These are phyloP conservation scores for Phanerodontia chrysosporium DNA, from an alignment of 768 basidiomycete genomes.

Conservation along the genomic window DNA sequence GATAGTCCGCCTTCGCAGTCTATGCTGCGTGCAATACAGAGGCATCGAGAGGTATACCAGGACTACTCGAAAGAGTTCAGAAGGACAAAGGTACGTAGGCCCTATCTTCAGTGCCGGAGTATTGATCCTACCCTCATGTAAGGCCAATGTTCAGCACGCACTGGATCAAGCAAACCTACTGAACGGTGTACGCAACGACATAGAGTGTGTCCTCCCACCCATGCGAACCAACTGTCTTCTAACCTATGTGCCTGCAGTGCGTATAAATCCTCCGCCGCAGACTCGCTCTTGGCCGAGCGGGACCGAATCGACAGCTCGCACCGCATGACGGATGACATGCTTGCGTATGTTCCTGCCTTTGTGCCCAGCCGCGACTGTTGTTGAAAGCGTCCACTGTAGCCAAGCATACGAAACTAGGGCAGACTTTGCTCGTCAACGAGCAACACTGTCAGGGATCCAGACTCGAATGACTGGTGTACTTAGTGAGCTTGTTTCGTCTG, in stretches of 20 bases:
- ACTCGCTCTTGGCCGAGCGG: constrained; percentile 84
- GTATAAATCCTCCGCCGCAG: constrained; percentile 86
- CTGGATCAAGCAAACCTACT: constrained; percentile 85
- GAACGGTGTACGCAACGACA: constrained; percentile 90
- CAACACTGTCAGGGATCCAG: constrained; percentile 74
- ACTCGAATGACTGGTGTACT: constrained; percentile 80
- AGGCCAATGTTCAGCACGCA: constrained; percentile 80
- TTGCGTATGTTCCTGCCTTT: constrained; percentile 57
- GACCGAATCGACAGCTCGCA: constrained; percentile 90
- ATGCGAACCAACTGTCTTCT: neutral
- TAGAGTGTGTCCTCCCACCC: constrained; percentile 58
- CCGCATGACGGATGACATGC: constrained; percentile 87
- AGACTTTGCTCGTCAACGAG: constrained; percentile 83
- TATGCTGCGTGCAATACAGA: constrained; percentile 84
- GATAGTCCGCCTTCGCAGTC: constrained; percentile 72
- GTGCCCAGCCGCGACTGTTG: constrained; percentile 4
- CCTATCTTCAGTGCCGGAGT: neutral
- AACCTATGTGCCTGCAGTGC: constrained; percentile 46
- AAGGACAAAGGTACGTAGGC: constrained; percentile 68
- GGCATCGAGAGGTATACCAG: constrained; percentile 85
- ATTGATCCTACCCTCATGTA: neutral
- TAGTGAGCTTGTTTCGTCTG: constrained; percentile 43
- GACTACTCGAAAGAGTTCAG: constrained; percentile 83
- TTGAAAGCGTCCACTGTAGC: constrained; percentile 35
- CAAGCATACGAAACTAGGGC: constrained; percentile 97